phyloP scores from a whole-genome alignment of 192 early-diverging fungal species.

The Phlyctochytrium arcticum region DNA sequence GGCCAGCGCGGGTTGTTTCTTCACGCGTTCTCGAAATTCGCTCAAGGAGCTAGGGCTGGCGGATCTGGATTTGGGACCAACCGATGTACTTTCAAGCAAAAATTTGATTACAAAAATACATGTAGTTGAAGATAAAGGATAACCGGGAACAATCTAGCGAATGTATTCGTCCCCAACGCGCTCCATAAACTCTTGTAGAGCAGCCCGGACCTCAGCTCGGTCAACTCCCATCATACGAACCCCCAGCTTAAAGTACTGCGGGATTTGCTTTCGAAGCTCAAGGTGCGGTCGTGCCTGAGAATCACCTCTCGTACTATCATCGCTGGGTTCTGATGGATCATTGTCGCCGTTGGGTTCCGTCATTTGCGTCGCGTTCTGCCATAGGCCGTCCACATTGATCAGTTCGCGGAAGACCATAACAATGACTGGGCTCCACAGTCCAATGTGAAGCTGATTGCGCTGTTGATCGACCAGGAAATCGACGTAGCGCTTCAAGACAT shows the following conservation, averaged over 20 bases:
- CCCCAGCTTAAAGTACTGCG: slow-evolving; percentile 33
- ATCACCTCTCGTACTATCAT: not conserved
- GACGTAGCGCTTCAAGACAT: slow-evolving; percentile 40
- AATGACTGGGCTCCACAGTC: slow-evolving; percentile 51
- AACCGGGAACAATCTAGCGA: too few relatives aligned
- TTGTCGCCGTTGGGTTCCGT: not conserved
- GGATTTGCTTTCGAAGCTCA: slow-evolving; percentile 25
- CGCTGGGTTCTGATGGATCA: not conserved
- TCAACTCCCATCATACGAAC: slow-evolving; percentile 43
- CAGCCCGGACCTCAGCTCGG: slow-evolving; percentile 38
- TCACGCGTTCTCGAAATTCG: too few relatives aligned
- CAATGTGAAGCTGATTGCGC: slow-evolving; percentile 43
- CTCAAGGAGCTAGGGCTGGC: too few relatives aligned
- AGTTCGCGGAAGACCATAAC: slow-evolving; percentile 47
- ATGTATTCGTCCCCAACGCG: slow-evolving; percentile 38
- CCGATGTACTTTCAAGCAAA: too few relatives aligned
- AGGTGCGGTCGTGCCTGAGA: not conserved
- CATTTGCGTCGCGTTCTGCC: slow-evolving; percentile 7
- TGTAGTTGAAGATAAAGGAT: too few relatives aligned
- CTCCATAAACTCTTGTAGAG: slow-evolving; percentile 42
- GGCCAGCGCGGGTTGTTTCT: too few relatives aligned
- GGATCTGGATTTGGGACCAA: too few relatives aligned
- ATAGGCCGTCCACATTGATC: slow-evolving; percentile 38
- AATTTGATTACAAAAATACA: too few relatives aligned
- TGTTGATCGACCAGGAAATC: slow-evolving; percentile 38